Base-by-base conservation (phyloP, 148 eudicot genomes). In the Silene uniflora region DNA sequence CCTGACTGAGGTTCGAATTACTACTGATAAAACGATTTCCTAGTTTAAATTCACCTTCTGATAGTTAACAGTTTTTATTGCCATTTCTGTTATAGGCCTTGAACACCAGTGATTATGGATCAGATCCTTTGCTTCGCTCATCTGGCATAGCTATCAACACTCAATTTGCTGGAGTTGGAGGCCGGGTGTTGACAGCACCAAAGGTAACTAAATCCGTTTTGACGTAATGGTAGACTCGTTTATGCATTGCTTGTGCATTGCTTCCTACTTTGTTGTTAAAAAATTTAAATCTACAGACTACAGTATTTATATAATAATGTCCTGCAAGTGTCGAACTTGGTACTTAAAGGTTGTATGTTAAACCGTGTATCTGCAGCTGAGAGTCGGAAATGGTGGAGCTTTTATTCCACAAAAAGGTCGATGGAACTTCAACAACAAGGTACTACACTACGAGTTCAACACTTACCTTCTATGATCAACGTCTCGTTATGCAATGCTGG, bases 401-500 rank as follows among this genome's bases (percentile, higher is more conserved):
- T 74, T 84, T 67, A 66, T 71, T 23, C 86, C 86, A 3, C 83
- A 83, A 23, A 77, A 73, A 64, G 84, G 86, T 24, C 52, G 84
- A 29, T 84, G 86, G 83, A 80, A 84, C 69, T 84, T 84, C 60
- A 84, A 84, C 67, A 84, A 84, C 64, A 84, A 80, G 77, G 86
- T 80, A 70, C 12, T 67, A 11, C 25, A 25, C 62, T 21, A 27
- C 52, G 11, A 66, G 6, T 24, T 52, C 3, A 5, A 12, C 10
- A 8, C 9, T 44, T 44, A 16, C 2, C 16, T 11, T 67, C 13
- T 42, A 0, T 22, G 22, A 66, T 10, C 19, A 22, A 1, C 10
- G 18, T 3, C 1, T 6, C 29, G 17, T 24, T 22, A 49, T 17
- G 35, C 59, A 22, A 21, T 69, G 73, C 56, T 44, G 6, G 42